Conservation (phyloP, 2,329 filamentous ascomycete genomes). For the Pseudogymnoascus verrucosus region DNA sequence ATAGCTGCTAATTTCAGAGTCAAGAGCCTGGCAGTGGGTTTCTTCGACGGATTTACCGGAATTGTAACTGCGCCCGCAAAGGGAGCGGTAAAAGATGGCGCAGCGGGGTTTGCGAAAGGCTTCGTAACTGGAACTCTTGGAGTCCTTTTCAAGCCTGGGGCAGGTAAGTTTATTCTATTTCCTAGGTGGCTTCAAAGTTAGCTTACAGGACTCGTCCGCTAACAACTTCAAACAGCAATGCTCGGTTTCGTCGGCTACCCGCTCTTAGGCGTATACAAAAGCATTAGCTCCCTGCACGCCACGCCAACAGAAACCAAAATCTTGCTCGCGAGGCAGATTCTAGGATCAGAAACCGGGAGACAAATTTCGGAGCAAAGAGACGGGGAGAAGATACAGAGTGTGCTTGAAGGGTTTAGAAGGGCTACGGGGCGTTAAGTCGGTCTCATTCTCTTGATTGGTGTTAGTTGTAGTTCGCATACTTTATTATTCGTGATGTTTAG, state of each 20-base stretch:
- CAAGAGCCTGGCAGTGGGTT: slow-evolving; percentile 61
- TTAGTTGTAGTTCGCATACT: no score
- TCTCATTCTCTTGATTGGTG: no score
- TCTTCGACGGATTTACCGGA: slow-evolving; percentile 65
- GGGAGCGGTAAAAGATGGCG: no score
- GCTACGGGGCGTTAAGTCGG: neutral
- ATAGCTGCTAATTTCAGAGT: slow-evolving; percentile 40
- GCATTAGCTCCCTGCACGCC: no score
- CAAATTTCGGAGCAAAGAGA: neutral
- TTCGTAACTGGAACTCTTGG: slow-evolving; percentile 10
- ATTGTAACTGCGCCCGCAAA: no score
- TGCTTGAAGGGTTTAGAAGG: neutral
- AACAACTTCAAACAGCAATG: no score
- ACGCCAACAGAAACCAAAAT: no score
- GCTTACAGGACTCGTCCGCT: no score
- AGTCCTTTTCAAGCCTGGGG: slow-evolving; percentile 9
- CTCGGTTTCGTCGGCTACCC: no score
- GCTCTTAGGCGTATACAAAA: no score
- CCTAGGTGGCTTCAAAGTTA: no score
- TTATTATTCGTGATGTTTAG: no score
- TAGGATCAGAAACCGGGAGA: neutral
- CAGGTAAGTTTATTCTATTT: neutral
- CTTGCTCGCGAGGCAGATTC: neutral
- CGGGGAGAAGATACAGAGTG: neutral
- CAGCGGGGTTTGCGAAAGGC: slow-evolving; percentile 4